These are phyloP conservation scores for Penicillium crystallinum DNA, from an alignment of 495 filamentous ascomycete genomes.

Conservation along the genomic window DNA sequence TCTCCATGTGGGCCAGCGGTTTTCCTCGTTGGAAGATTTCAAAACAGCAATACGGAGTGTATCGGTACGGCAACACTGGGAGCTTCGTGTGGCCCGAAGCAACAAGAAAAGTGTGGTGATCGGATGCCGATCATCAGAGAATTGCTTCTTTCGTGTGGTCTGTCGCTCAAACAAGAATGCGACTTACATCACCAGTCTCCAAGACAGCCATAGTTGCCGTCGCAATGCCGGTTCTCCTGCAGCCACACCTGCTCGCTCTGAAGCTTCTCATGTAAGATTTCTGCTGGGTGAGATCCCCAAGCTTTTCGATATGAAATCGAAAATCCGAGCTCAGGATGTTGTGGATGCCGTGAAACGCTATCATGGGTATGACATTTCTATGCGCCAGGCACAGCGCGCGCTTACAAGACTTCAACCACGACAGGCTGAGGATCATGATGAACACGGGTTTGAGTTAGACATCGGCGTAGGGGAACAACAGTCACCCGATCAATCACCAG, in stretches of 20 bases:
- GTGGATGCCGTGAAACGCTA: constrained; percentile 43
- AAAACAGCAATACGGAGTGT: constrained; percentile 41
- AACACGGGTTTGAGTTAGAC: constrained; percentile 15
- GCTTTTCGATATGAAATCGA: constrained; percentile 40
- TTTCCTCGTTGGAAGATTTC: constrained; percentile 41
- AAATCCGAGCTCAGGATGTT: constrained; percentile 38
- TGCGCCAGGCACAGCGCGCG: constrained; percentile 43
- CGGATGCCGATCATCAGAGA: constrained; percentile 38
- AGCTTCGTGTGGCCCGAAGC: constrained; percentile 42
- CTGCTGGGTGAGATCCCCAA: constrained; percentile 43
- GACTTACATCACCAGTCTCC: constrained; percentile 45
- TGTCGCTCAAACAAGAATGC: constrained; percentile 45
- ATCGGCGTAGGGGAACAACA: constrained; percentile 18
- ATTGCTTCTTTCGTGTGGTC: constrained; percentile 44
- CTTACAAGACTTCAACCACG: constrained; percentile 38
- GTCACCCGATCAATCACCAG: constrained; percentile 20
- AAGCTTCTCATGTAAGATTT: constrained; percentile 46
- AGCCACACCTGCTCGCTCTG: constrained; percentile 39
- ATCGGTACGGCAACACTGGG: constrained; percentile 45
- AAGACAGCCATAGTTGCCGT: constrained; percentile 42
- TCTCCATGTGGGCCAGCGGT: constrained; percentile 43
- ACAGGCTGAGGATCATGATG: constrained; percentile 20
- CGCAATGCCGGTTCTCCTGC: constrained; percentile 29
- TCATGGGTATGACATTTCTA: constrained; percentile 45
- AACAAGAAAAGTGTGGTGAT: constrained; percentile 47